A percentile compares a stretch with the other conserved stretches of the same genome.
These are phyloP conservation scores for Suhomyces taliae DNA, from an alignment of 1,139 yeast genomes.

Conservation along the genomic window DNA sequence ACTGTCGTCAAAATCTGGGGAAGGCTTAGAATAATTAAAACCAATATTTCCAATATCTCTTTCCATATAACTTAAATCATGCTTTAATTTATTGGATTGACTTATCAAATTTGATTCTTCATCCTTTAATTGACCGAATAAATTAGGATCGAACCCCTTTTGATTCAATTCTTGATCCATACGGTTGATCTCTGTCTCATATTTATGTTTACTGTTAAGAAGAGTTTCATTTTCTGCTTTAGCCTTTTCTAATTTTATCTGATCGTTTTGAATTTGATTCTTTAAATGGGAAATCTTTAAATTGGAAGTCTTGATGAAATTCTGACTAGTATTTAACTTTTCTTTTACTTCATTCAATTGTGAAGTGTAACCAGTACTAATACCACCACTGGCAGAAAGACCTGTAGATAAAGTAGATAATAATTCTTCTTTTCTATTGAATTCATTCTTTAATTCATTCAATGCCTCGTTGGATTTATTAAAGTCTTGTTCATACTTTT, in stretches of 20 bases:
- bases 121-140: constrained; percentile 46
- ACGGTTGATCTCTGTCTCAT: constrained; percentile 37
- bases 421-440: constrained; percentile 71
- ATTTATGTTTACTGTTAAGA: constrained; percentile 42
- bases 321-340: constrained; percentile 53
- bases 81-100: constrained; percentile 40
- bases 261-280: constrained; percentile 52
- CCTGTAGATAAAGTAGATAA: constrained; percentile 87
- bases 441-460: constrained; percentile 46
- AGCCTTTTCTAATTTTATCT: constrained; percentile 56
- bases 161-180: constrained; percentile 45
- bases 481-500: constrained; percentile 37
- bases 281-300: constrained; percentile 59
- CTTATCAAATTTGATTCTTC: constrained; percentile 34
- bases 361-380: constrained; percentile 69
- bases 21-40: constrained; percentile 69
- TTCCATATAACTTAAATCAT: constrained; percentile 56
- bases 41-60: constrained; percentile 74
- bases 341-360: constrained; percentile 71
- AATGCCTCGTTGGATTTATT: constrained; percentile 45
- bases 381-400: constrained; percentile 74
- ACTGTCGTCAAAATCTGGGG: constrained; percentile 55
- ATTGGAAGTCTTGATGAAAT: constrained; percentile 59
- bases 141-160: constrained; percentile 60
- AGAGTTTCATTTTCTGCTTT: constrained; percentile 49